Evolutionary conservation across 2,329 filamentous ascomycete genomes (phyloP).

Genomic region (Aspergillus thermomutatus): DNA sequence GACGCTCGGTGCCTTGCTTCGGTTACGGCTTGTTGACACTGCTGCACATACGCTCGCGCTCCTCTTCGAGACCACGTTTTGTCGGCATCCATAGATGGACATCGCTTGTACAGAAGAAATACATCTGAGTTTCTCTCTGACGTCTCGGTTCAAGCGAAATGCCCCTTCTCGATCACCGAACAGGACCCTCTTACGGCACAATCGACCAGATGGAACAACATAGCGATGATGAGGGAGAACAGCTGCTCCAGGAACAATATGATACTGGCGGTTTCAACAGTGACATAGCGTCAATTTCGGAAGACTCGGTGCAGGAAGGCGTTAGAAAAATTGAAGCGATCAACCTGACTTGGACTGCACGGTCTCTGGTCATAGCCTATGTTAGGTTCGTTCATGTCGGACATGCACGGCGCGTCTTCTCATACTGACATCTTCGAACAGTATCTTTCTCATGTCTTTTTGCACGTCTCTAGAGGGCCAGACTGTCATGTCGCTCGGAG

Average conservation of each 20-base stretch:
- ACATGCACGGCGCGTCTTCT: conserved; percentile 1
- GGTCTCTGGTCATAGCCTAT: conserved; percentile 47
- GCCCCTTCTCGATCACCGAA: conserved; percentile 29
- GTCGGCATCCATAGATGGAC: conserved; percentile 23
- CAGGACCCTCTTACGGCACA: conserved; percentile 35
- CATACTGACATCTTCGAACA: conserved; percentile 26
- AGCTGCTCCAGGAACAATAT: conserved; percentile 27
- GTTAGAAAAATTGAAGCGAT: conserved; percentile 53
- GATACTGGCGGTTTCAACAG: conserved; percentile 20
- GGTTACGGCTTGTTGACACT: not conserved
- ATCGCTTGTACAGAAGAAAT: conserved; percentile 1
- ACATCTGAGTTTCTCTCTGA: conserved; percentile 7
- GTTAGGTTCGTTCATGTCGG: conserved; percentile 39
- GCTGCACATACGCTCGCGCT: not conserved
- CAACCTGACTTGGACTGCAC: conserved; percentile 50
- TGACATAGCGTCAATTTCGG: conserved; percentile 20
- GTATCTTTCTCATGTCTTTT: conserved; percentile 61
- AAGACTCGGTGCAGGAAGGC: conserved; percentile 42
- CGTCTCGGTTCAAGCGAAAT: conserved; percentile 21
- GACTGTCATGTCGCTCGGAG: conserved; percentile 58
- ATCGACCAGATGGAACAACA: conserved; percentile 23
- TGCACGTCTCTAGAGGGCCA: conserved; percentile 66
- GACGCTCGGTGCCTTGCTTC: conserved; percentile 1
- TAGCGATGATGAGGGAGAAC: conserved; percentile 29
- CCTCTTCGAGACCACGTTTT: not conserved